Conservation (phyloP, 2,329 filamentous ascomycete genomes). For the Phaeoacremonium minimum region DNA sequence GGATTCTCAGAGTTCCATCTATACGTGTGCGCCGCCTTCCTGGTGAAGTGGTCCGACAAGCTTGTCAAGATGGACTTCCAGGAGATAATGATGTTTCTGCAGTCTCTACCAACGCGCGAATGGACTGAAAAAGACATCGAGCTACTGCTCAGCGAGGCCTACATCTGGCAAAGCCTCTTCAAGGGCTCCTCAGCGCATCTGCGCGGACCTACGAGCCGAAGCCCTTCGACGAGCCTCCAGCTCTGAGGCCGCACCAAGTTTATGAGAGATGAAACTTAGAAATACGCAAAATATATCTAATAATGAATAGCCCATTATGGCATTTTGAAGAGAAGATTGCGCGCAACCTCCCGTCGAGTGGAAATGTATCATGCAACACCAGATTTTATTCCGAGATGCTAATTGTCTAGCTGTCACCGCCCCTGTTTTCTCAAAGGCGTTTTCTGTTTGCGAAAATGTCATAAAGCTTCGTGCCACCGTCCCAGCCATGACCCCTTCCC, state of each 20-base stretch:
- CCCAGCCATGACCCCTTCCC: no score
- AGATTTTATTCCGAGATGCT: no score
- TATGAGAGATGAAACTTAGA: no score
- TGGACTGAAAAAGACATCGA: slow-evolving; percentile 99
- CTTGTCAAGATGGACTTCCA: slow-evolving; percentile 96
- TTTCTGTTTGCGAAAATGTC: no score
- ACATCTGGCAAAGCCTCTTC: slow-evolving; percentile 98
- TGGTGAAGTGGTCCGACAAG: slow-evolving; percentile 97
- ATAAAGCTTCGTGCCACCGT: no score
- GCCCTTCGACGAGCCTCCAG: slow-evolving; percentile 35
- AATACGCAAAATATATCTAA: no score
- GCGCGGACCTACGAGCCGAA: slow-evolving; percentile 43
- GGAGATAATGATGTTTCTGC: slow-evolving; percentile 99
- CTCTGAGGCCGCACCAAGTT: slow-evolving; percentile 16
- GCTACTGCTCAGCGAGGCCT: slow-evolving; percentile 89
- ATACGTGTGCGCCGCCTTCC: slow-evolving; percentile 95
- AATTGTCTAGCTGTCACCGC: no score
- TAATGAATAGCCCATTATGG: no score
- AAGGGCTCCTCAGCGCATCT: slow-evolving; percentile 91
- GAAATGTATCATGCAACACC: no score
- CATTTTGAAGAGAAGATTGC: no score
- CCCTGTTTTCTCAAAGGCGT: no score
- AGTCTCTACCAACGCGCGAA: slow-evolving; percentile 83
- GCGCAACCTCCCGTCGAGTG: no score
- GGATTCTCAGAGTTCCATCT: slow-evolving; percentile 98